Percentiles rank a stretch among this genome's conserved stretches.
Evolutionary conservation across 2,329 filamentous ascomycete species (phyloP).

Genomic region (Hymenoscyphus albidus): DNA sequence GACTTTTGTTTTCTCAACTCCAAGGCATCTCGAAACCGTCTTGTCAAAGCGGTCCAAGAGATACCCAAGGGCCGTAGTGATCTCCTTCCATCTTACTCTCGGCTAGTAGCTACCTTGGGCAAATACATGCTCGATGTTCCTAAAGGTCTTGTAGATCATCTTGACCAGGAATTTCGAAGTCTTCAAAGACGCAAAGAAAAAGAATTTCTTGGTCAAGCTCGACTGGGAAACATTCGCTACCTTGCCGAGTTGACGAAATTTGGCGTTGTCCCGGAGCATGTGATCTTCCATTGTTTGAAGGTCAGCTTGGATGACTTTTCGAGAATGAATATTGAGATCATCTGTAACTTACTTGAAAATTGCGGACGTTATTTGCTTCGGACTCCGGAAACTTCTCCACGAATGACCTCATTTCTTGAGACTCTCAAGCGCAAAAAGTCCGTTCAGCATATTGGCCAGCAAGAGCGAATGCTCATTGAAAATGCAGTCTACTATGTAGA

Average conservation of each 20-base stretch:
- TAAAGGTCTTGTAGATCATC: slow-evolving; percentile 83
- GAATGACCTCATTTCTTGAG: slow-evolving; percentile 92
- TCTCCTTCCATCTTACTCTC: slow-evolving; percentile 85
- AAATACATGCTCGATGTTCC: slow-evolving; percentile 94
- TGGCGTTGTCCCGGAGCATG: slow-evolving; percentile 94
- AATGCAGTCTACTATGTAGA: slow-evolving; percentile 98
- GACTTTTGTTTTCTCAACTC: slow-evolving; percentile 99
- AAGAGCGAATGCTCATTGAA: slow-evolving; percentile 96
- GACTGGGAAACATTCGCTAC: slow-evolving; percentile 94
- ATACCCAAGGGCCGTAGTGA: slow-evolving; percentile 92
- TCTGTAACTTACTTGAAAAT: slow-evolving; percentile 92
- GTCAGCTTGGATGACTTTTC: slow-evolving; percentile 97
- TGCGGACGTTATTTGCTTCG: slow-evolving; percentile 91
- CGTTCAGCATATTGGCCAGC: slow-evolving; percentile 89
- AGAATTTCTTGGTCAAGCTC: slow-evolving; percentile 91
- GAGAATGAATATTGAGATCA: slow-evolving; percentile 98
- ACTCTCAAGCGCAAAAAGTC: slow-evolving; percentile 94
- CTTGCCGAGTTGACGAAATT: slow-evolving; percentile 97
- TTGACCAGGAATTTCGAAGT: slow-evolving; percentile 95
- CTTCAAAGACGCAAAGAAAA: slow-evolving; percentile 96
- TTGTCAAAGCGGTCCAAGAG: slow-evolving; percentile 90
- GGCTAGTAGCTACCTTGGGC: slow-evolving; percentile 86
- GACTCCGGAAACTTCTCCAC: slow-evolving; percentile 85
- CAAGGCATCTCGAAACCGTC: slow-evolving; percentile 90
- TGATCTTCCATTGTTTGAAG: slow-evolving; percentile 97